Evolutionary conservation across 164 flowering plant species (phyloP), one percentile per base, ranked within the genome.

Genomic region (Magnolia kwangsiensis): DNA sequence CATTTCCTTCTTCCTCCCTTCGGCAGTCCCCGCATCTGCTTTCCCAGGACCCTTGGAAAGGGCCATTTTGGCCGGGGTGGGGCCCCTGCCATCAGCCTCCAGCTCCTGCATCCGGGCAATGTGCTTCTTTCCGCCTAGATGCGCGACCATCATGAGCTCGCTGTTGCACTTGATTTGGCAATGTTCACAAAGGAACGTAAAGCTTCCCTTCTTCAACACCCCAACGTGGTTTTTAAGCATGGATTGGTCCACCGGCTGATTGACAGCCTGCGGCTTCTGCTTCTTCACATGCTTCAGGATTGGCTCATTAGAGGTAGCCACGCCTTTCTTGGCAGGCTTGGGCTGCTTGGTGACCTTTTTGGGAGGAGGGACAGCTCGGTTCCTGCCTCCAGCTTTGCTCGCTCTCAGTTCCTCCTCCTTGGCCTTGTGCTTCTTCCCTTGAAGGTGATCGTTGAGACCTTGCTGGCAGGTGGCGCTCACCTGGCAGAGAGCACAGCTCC

Each of bases 401-500:
- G 6, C 72, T 27, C n/a, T 27, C 6, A 75, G 67, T 31, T 23
- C 75, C 37, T 80, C 80, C 76, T 80, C 88, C 77, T 75, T 82
- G 4, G 84, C 73, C 75, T 70, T 78, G 81, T 83, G 88, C 76
- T 75, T 80, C 80, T 55, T 85, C 23, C 88, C 88, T 66, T 50
- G 70, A 37, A 85, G 50, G 69, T 85, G 87, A 7, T 76, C 79
- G 3, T 73, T 73, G 68, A 83, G 45, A 64, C 72, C 81, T 72
- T 59, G 78, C 50, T 80, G 80, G 63, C 76, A 51, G 2, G 87
- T 81, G 50, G 83, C 73, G 49, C 50, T 72, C 67, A 85, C 83
- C 70, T 78, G 73, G 77, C 87, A 85, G 23, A 83, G 78, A 55
- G 77, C 79, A 66, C 87, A 85, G 13, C 31, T 70, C 85, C 84